These are phyloP conservation scores for Malus hybrid DNA, from an alignment of 331 rosid genomes.

Conservation along the genomic window DNA sequence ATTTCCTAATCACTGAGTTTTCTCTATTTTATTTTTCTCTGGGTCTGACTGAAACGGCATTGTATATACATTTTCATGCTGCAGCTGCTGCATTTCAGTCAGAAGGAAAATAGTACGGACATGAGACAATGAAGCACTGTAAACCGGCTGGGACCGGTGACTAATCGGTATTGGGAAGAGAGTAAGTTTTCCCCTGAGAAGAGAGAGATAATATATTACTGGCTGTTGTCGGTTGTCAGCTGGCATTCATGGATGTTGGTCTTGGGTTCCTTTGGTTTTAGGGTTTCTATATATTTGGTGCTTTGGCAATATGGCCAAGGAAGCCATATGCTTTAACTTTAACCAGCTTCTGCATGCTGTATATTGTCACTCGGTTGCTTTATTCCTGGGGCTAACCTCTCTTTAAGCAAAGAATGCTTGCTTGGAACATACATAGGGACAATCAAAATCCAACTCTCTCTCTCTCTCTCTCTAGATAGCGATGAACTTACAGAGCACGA, in stretches of 20 bases:
- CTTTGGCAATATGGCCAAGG: slow-evolving; percentile 34
- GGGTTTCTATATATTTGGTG: slow-evolving; percentile 9
- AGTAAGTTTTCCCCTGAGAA: not conserved
- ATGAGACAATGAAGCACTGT: slow-evolving; percentile 9
- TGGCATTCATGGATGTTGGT: not conserved
- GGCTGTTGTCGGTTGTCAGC: slow-evolving; percentile 62
- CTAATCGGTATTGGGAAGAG: slow-evolving; percentile 28
- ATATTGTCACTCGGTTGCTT: slow-evolving; percentile 30
- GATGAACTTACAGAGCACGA: too few relatives aligned
- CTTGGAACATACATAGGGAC: slow-evolving; percentile 41
- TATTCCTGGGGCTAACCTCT: slow-evolving; percentile 70
- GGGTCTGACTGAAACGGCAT: too few relatives aligned
- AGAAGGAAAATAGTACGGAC: not conserved
- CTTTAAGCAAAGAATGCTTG: slow-evolving; percentile 90
- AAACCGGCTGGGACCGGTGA: slow-evolving; percentile 59
- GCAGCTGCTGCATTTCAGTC: not conserved
- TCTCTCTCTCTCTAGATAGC: slow-evolving; percentile 1
- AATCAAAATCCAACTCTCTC: slow-evolving; percentile 24
- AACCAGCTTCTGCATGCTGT: slow-evolving; percentile 17
- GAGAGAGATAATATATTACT: slow-evolving; percentile 5
- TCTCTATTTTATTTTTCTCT: too few relatives aligned
- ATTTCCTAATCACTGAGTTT: too few relatives aligned
- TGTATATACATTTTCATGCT: not conserved
- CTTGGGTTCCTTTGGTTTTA: too few relatives aligned
- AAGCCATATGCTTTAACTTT: slow-evolving; percentile 42